Evolutionary conservation across 805 yeast species (phyloP).

Genomic region (Cephaloascus albidus): DNA sequence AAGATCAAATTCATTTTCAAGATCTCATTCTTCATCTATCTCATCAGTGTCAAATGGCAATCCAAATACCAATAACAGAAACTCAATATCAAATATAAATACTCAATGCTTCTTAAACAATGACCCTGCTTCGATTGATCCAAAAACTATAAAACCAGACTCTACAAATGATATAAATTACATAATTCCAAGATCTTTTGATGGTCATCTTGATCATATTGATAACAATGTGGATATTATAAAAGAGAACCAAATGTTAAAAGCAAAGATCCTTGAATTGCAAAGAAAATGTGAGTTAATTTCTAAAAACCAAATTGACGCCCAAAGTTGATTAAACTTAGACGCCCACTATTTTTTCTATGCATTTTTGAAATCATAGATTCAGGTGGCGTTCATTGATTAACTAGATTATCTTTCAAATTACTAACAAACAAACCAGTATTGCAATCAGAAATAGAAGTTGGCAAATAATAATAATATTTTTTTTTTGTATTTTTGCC

Average conservation of each 20-base stretch:
- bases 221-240: conserved; percentile 6
- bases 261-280: conserved; percentile 3
- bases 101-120: neutral
- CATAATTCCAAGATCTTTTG: neutral
- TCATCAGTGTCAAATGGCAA: neutral
- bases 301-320: no score
- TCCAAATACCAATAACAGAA: neutral
- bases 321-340: no score
- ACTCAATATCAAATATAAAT: neutral
- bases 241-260: conserved; percentile 4
- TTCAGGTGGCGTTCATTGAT: no score
- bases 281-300: conserved; percentile 4
- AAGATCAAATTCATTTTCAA: neutral
- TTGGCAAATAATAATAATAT: no score
- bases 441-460: no score
- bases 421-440: no score
- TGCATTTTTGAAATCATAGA: no score
- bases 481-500: no score
- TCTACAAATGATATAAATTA: neutral
- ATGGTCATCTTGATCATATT: neutral
- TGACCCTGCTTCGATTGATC: neutral
- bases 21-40: neutral
- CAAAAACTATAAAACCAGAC: neutral
- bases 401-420: no score
- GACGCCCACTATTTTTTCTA: no score